phyloP scores from a whole-genome alignment of 2,329 filamentous ascomycete genomes.

The Colletotrichum sp. region DNA sequence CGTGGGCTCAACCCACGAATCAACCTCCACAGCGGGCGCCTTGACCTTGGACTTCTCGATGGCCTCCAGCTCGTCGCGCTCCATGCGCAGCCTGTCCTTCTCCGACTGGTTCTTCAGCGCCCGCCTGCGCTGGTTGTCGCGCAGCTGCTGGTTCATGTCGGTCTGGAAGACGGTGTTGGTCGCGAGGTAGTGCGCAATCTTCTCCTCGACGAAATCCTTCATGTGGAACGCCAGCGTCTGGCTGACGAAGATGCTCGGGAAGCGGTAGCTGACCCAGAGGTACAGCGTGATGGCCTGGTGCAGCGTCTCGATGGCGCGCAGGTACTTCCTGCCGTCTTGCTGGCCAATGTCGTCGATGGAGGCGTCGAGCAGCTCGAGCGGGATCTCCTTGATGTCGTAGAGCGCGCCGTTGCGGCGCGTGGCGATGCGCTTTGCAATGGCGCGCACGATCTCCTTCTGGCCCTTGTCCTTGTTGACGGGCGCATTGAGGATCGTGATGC shows the following conservation, averaged over 20 bases:
- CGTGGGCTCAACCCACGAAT: constrained; percentile 36
- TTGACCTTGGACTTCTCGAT: constrained; percentile 5
- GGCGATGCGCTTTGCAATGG: constrained; percentile 74
- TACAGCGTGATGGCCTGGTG: constrained; percentile 87
- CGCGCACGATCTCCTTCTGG: constrained; percentile 57
- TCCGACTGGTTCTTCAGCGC: neutral
- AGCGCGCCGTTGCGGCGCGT: constrained; percentile 70
- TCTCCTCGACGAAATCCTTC: constrained; percentile 77
- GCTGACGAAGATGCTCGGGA: constrained; percentile 78
- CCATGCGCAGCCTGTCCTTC: constrained; percentile 35
- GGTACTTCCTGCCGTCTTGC: constrained; percentile 47
- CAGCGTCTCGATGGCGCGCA: constrained; percentile 74
- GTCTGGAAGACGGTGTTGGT: constrained; percentile 22
- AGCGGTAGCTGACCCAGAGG: constrained; percentile 92
- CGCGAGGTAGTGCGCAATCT: constrained; percentile 69
- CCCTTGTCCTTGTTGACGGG: constrained; percentile 63
- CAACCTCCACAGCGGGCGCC: constrained; percentile 25
- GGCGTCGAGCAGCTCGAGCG: constrained; percentile 77
- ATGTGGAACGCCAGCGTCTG: constrained; percentile 79
- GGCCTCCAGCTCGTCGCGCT: constrained; percentile 14
- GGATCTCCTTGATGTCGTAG: constrained; percentile 71
- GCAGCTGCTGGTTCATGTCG: constrained; percentile 28
- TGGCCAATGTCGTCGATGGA: constrained; percentile 39
- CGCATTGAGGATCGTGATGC: constrained; percentile 75
- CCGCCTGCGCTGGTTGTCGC: neutral